Conservation (phyloP, 352 stramenopile species). For the Halophytophthora polymorphica region DNA sequence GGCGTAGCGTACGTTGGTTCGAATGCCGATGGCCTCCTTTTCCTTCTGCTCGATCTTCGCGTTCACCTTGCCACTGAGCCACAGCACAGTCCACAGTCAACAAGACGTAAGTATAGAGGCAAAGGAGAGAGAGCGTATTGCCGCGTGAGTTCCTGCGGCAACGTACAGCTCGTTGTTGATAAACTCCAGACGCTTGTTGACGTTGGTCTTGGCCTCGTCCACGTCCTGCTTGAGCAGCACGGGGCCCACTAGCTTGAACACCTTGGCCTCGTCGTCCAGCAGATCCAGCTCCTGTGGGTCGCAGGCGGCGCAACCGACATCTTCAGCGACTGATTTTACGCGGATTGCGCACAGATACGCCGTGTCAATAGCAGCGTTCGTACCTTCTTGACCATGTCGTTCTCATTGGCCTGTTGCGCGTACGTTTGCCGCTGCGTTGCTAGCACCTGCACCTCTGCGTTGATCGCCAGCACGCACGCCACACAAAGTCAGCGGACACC, state of each 20-base stretch:
- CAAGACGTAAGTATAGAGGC: too few species aligned
- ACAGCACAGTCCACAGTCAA: background rate
- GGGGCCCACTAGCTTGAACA: conserved; percentile 95
- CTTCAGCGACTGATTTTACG: background rate
- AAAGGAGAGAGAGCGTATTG: background rate
- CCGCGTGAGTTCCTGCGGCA: background rate
- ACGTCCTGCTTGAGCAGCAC: conserved; percentile 95
- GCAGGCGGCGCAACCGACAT: background rate
- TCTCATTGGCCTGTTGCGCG: conserved; percentile 93
- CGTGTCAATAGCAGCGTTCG: background rate
- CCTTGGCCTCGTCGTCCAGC: conserved; percentile 81
- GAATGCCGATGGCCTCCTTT: conserved; percentile 87
- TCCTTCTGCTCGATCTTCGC: conserved; percentile 88
- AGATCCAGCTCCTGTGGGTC: conserved; percentile 70
- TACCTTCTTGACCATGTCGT: conserved; percentile 94
- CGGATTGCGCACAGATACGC: background rate
- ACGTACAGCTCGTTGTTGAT: conserved; percentile 92
- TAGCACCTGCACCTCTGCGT: conserved; percentile 75
- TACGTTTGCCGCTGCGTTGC: conserved; percentile 88
- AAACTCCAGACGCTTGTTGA: conserved; percentile 95
- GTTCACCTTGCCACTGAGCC: conserved; percentile 75
- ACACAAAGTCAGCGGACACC: background rate
- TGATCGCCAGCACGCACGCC: background rate
- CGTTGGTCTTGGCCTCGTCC: conserved; percentile 92
- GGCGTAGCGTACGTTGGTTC: conserved; percentile 55